Evolutionary conservation across 2,329 filamentous ascomycete genomes (phyloP).

Genomic region (Ophiocordyceps camponoti-leonardi): DNA sequence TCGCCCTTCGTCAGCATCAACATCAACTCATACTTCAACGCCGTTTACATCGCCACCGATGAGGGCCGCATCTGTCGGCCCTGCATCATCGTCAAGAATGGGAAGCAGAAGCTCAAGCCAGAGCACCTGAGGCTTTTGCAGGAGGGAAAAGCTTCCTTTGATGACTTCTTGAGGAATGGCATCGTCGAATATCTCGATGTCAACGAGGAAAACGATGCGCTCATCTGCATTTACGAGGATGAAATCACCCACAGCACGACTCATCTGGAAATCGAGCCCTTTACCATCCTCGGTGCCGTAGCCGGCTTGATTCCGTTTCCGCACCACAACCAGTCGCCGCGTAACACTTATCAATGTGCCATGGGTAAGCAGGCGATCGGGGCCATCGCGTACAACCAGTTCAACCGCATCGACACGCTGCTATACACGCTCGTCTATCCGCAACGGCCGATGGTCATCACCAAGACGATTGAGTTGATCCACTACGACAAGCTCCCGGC

Average conservation of each 20-base stretch:
- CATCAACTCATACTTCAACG: slow-evolving; percentile 81
- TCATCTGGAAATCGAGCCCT: slow-evolving; percentile 94
- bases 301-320: slow-evolving; percentile 94
- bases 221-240: slow-evolving; percentile 78
- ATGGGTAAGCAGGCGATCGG: slow-evolving; percentile 99
- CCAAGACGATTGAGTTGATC: slow-evolving; percentile 87
- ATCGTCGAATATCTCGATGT: slow-evolving; percentile 94
- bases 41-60: slow-evolving; percentile 90
- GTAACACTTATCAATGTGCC: slow-evolving; percentile 98
- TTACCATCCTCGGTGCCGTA: slow-evolving; percentile 88
- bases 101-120: slow-evolving; percentile 61
- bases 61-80: slow-evolving; percentile 93
- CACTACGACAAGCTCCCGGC: slow-evolving; percentile 96
- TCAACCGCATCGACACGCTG: slow-evolving; percentile 88
- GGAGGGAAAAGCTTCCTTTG: slow-evolving; percentile 72
- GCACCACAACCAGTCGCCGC: slow-evolving; percentile 95
- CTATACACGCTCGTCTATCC: slow-evolving; percentile 96
- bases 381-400: slow-evolving; percentile 95
- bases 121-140: slow-evolving; percentile 69
- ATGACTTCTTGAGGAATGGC: slow-evolving; percentile 80
- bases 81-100: slow-evolving; percentile 85
- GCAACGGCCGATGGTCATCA: slow-evolving; percentile 94
- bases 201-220: slow-evolving; percentile 94
- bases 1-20: slow-evolving; percentile 95
- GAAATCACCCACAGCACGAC: slow-evolving; percentile 74